A percentile compares a stretch with the other conserved stretches of the same genome.
These are phyloP conservation scores for Pythium grandisporangium DNA, from an alignment of 352 stramenopile genomes.

Conservation along the genomic window DNA sequence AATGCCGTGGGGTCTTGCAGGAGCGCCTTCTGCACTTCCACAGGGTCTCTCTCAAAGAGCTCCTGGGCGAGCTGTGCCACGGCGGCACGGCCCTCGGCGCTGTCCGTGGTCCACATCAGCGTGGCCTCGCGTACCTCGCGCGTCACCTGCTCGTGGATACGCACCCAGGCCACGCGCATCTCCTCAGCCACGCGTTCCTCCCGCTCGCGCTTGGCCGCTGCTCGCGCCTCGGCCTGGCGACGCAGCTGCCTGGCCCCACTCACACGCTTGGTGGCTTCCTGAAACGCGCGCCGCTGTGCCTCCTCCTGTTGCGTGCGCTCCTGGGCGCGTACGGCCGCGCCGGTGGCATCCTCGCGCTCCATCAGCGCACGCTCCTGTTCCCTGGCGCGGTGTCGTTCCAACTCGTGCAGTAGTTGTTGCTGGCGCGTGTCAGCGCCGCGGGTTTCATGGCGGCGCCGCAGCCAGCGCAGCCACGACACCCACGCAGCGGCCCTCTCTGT, in stretches of 20 bases:
- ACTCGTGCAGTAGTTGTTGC: constrained; percentile 23
- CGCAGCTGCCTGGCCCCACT: constrained; percentile 34
- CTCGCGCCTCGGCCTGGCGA: constrained; percentile 43
- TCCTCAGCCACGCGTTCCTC: constrained; percentile 10
- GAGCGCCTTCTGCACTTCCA: constrained; percentile 30
- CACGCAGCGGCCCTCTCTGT: too few species aligned
- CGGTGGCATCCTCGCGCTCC: constrained; percentile 37
- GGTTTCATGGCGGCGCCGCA: constrained; percentile 30
- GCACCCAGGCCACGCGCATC: constrained; percentile 30
- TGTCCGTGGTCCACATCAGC: constrained; percentile 33
- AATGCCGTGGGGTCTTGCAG: constrained; percentile 22
- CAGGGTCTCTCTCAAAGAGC: constrained; percentile 49
- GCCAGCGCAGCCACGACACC: constrained; percentile 28
- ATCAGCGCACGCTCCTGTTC: constrained; percentile 23
- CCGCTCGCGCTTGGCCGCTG: constrained; percentile 22
- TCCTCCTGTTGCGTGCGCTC: constrained; percentile 17
- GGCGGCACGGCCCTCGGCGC: constrained; percentile 13
- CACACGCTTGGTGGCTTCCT: constrained; percentile 29
- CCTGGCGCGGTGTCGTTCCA: constrained; percentile 17
- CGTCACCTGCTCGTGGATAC: constrained; percentile 28
- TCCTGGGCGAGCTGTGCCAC: constrained; percentile 25
- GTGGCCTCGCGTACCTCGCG: constrained; percentile 34
- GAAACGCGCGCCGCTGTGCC: constrained; percentile 24
- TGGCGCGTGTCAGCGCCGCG: constrained; percentile 27
- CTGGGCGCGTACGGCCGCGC: constrained; percentile 14